Evolutionary conservation across 1,139 yeast species (phyloP), one percentile per base, ranked within the genome.

Genomic region (Candida smagusa): DNA sequence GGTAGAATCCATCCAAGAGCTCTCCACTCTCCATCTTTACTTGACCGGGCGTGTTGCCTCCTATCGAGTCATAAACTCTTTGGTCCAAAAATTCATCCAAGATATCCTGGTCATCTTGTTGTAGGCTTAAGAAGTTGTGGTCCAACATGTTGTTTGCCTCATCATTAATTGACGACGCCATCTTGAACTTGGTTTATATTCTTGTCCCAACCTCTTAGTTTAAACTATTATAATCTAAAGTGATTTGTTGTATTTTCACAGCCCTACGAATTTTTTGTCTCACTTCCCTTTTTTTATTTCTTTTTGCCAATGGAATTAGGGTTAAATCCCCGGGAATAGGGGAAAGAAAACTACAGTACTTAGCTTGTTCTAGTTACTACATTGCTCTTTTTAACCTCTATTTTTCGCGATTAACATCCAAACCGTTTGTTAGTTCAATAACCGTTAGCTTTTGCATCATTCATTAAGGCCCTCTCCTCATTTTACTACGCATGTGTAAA

Each of bases 1-100:
- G 13, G 29, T 48, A 54, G 30, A 50, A 48, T 9, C 41, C 42
- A 33, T 48, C 50, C 38, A 56, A 39, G 31, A 47, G 36, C 12
- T 48, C 53, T 22, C 41, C 41, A 7, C 40, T 42, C 38, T 53
- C 59, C 26, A 38, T 25, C 35, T 52, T 50, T 37, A 42, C 39
- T 24, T 37, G 40, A 16, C 34, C 41, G 16, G 35, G 37, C 7
- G 40, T 28, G 38, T 51, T 58, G 13, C 54, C 49, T 8, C 60
- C 61, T 34, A 62, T 45, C 12, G 64, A 57, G 23, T 74, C 80
- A 45, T 74, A 77, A 2, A 77, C 72, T 39, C 82, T 59, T 48
- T 74, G 77, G 53, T 78, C 84, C 37, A 78, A 60, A 47, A 78
- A 77, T 53, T 78, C 84, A 47, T 76, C 81, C 36, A 78, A 53